Evolutionary conservation across 2,329 filamentous ascomycete species (phyloP).

Genomic region (Aspergillus hortae): DNA sequence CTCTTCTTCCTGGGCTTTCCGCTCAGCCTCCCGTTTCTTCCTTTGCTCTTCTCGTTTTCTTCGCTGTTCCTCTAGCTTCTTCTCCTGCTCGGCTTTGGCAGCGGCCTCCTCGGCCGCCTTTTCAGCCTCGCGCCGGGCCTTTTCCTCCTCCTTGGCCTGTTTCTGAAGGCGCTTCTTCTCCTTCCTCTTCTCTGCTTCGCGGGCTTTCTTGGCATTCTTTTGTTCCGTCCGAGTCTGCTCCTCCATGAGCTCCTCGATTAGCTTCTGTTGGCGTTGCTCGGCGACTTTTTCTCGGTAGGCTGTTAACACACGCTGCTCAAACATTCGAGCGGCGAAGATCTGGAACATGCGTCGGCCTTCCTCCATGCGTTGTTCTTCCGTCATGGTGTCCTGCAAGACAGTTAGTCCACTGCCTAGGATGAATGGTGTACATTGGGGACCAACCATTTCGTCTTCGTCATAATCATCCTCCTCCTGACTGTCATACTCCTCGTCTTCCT

Average conservation of each 20-base stretch:
- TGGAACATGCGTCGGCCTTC: slow-evolving; percentile 98
- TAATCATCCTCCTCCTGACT: slow-evolving; percentile 63
- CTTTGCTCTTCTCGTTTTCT: slow-evolving; percentile 84
- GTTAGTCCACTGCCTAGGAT: slow-evolving; percentile 29
- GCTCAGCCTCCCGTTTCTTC: slow-evolving; percentile 85
- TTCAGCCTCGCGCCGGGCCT: slow-evolving; percentile 80
- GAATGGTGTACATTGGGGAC: slow-evolving; percentile 13
- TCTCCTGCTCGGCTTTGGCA: slow-evolving; percentile 69
- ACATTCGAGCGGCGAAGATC: slow-evolving; percentile 98
- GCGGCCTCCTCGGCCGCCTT: slow-evolving; percentile 83
- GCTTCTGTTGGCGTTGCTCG: slow-evolving; percentile 81
- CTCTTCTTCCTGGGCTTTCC: slow-evolving; percentile 87
- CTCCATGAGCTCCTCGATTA: slow-evolving; percentile 86
- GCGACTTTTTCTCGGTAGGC: slow-evolving; percentile 98
- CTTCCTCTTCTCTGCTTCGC: slow-evolving; percentile 91
- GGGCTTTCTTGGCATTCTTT: slow-evolving; percentile 87
- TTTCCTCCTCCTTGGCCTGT: slow-evolving; percentile 84
- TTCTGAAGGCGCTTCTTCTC: slow-evolving; percentile 90
- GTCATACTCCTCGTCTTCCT: slow-evolving; percentile 68
- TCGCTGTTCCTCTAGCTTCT: slow-evolving; percentile 74
- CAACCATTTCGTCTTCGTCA: slow-evolving; percentile 63
- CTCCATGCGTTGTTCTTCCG: slow-evolving; percentile 97
- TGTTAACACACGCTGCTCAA: slow-evolving; percentile 91
- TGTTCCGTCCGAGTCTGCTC: slow-evolving; percentile 73
- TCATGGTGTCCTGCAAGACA: slow-evolving; percentile 78